Evolutionary conservation across 1,139 yeast genomes (phyloP).

Genomic region (Yamadazyma oceani): DNA sequence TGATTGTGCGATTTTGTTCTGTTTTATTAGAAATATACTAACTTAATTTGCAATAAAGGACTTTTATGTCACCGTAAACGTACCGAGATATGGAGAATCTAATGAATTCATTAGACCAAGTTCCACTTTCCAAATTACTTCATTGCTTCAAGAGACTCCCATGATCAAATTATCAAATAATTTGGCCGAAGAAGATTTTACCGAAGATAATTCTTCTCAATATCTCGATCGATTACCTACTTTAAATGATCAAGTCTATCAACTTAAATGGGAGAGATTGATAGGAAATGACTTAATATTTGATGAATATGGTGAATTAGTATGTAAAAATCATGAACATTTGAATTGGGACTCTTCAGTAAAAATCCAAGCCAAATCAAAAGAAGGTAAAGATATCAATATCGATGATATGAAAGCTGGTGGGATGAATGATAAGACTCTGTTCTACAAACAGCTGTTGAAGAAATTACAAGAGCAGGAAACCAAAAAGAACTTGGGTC

Average conservation of each 20-base stretch:
- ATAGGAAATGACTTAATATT: conserved; percentile 81
- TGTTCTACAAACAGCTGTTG: conserved; percentile 10
- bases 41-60: conserved; percentile 25
- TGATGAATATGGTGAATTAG: conserved; percentile 55
- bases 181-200: conserved; percentile 20
- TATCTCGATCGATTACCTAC: conserved; percentile 10
- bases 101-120: conserved; percentile 36
- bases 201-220: conserved; percentile 9
- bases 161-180: conserved; percentile 38
- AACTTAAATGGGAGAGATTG: conserved; percentile 74
- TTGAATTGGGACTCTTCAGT: conserved; percentile 28
- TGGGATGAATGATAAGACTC: conserved; percentile 9
- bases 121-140: conserved; percentile 43
- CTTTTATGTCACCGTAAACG: conserved; percentile 42
- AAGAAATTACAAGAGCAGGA: conserved; percentile 5
- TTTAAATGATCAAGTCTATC: conserved; percentile 53
- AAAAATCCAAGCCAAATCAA: conserved; percentile 22
- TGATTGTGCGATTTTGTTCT: no score
- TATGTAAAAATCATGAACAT: conserved; percentile 46
- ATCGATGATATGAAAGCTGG: conserved; percentile 2
- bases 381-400: conserved; percentile 9
- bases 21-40: conserved; percentile 17
- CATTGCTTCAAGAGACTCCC: conserved; percentile 34
- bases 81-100: conserved; percentile 34
- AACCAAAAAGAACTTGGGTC: neutral